A percentile compares a stretch with the other conserved stretches of the same genome.
Evolutionary conservation across 2,329 filamentous ascomycete species (phyloP).

Genomic region (Pyrenochaeta sp.): DNA sequence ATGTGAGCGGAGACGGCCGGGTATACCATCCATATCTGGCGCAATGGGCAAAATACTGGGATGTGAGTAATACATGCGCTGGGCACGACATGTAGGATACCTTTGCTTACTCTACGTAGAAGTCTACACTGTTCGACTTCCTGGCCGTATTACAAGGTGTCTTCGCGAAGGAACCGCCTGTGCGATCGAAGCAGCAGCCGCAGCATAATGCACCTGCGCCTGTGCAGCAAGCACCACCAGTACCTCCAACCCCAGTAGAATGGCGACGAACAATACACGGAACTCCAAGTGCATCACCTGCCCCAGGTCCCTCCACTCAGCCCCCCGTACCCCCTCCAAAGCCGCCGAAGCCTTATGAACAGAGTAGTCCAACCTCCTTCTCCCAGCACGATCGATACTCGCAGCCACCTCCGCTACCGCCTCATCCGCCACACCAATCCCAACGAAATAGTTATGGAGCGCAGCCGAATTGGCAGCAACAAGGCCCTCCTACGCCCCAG

Average conservation of each 20-base stretch:
- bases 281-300: conserved; percentile 45
- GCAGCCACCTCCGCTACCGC: conserved; percentile 46
- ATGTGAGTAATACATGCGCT: conserved; percentile 67
- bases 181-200: conserved; percentile 70
- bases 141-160: conserved; percentile 82
- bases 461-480: conserved; percentile 29
- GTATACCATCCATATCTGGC: conserved; percentile 96
- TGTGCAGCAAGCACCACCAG: conserved; percentile 44
- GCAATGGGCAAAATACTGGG: conserved; percentile 88
- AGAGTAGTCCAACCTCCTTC: conserved; percentile 32
- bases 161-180: conserved; percentile 93
- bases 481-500: conserved; percentile 18
- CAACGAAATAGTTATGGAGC: conserved; percentile 27
- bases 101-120: conserved; percentile 58
- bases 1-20: conserved; percentile 91
- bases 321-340: conserved; percentile 55
- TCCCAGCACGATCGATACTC: conserved; percentile 38
- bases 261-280: conserved; percentile 45
- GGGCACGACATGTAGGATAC: neutral
- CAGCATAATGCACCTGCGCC: conserved; percentile 50
- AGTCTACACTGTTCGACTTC: conserved; percentile 84
- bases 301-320: conserved; percentile 38
- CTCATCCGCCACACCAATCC: conserved; percentile 41
- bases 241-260: conserved; percentile 77
- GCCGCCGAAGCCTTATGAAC: conserved; percentile 55